Evolutionary conservation across 495 filamentous ascomycete species (phyloP), one percentile per base, ranked within the genome.

Genomic region (Halenospora varia): DNA sequence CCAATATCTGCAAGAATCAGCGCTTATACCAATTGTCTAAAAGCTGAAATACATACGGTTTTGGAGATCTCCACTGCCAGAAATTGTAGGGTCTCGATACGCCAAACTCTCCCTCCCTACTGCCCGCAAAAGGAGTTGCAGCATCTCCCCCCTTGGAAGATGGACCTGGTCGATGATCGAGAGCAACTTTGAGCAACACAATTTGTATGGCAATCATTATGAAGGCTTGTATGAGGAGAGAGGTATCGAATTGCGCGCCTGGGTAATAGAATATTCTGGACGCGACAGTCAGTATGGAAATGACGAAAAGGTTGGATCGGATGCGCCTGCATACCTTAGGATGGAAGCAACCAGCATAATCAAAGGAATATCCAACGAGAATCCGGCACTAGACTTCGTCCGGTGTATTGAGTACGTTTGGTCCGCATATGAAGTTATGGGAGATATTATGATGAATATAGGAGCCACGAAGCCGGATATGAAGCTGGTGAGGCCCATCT

Each of bases 271-370:
- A 97, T 55, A 96, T 79, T 74, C 89, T 92, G 65, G 20, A 51
- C 20, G 23, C 18, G 10, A 41, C 26, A n/a, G 45, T 39, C 3
- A 11, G 9, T 46, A 20, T 17, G 17, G n/a, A n/a, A n/a, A n/a
- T n/a, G n/a, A n/a, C n/a, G n/a, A n/a, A n/a, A n/a, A n/a, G 22
- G 40, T 45, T 10, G 23, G 13, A 41, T 15, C 24, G 23, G 51
- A 51, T 44, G 29, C 40, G 41, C 47, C 48, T 15, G 68, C 82
- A 64, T 73, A 96, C 88, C 95, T 94, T 24, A 96, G 73, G 53
- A 97, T 84, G 10, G 91, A 96, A 13, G 94, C 88, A 44, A 96
- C 84, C 24, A 98, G 89, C 94, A 98, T 98, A 62, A 98, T 98
- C 59, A 97, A 71, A 3, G 94, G 95, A 46, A 96, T 98, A 68